phyloP scores from a whole-genome alignment of 306 rosid species.

The Cucumis cinereus region DNA sequence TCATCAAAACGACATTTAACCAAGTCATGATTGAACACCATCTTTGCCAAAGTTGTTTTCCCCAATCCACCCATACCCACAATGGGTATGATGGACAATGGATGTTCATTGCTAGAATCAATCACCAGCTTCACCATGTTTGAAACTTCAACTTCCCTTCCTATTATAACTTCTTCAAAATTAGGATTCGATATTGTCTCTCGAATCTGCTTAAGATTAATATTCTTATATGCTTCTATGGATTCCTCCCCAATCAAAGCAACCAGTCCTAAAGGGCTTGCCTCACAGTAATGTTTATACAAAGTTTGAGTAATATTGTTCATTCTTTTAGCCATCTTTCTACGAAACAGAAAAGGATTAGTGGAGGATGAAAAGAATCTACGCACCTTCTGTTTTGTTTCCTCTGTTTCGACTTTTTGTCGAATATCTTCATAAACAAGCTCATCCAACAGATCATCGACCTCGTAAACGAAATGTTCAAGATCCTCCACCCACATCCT shows the following conservation, averaged over 20 bases:
- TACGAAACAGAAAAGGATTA: background rate
- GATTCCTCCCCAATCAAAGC: background rate
- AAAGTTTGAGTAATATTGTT: background rate
- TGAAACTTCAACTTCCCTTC: background rate
- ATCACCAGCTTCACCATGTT: background rate
- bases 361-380: background rate
- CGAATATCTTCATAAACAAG: constrained; percentile 1
- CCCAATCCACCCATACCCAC: constrained; percentile 13
- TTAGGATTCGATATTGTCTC: background rate
- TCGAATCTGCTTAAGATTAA: background rate
- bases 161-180: background rate
- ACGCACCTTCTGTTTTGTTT: background rate
- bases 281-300: background rate
- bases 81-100: background rate
- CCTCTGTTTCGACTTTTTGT: background rate
- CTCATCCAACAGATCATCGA: constrained; percentile 1
- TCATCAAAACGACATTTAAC: background rate
- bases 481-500: background rate
- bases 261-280: background rate
- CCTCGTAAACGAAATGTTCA: background rate
- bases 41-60: constrained; percentile 10
- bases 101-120: background rate
- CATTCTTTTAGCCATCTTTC: background rate
- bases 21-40: background rate
- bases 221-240: background rate